Evolutionary conservation across 306 rosid species (phyloP).

Genomic region (Quercus variabilis): DNA sequence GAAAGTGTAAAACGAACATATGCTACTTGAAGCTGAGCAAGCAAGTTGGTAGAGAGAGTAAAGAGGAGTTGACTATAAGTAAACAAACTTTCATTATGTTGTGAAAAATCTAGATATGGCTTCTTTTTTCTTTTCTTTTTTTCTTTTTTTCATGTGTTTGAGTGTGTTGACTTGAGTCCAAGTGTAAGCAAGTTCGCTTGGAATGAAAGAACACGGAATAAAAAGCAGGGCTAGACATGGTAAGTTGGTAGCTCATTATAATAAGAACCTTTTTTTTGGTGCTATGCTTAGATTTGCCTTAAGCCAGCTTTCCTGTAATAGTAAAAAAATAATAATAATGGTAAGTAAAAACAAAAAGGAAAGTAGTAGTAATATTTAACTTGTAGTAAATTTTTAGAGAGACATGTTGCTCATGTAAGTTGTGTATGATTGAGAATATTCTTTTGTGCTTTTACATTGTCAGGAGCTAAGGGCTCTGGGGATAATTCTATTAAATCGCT

Average conservation of each 20-base stretch:
- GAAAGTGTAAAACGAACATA: no score
- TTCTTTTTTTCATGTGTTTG: not conserved
- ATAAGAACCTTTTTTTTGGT: no score
- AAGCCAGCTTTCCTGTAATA: no score
- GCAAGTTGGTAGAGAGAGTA: no score
- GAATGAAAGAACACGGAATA: not conserved
- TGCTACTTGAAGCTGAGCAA: no score
- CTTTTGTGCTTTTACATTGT: constrained; percentile 18
- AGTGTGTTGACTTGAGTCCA: not conserved
- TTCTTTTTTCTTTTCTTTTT: no score
- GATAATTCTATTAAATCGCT: not conserved
- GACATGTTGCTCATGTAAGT: constrained; percentile 11
- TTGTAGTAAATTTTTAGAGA: not conserved
- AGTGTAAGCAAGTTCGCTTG: not conserved
- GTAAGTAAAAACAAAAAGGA: not conserved
- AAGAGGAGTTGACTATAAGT: no score
- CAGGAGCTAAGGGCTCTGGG: not conserved
- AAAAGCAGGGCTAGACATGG: constrained; percentile 2
- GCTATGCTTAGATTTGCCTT: no score
- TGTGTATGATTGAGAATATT: constrained; percentile 30
- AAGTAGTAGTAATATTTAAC: not conserved
- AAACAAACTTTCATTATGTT: no score
- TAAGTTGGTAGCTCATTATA: no score
- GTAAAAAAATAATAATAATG: not conserved
- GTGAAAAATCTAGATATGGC: no score